These are phyloP conservation scores for Trichoderma polysporum DNA, from an alignment of 2,329 filamentous ascomycete genomes.

Conservation along the genomic window DNA sequence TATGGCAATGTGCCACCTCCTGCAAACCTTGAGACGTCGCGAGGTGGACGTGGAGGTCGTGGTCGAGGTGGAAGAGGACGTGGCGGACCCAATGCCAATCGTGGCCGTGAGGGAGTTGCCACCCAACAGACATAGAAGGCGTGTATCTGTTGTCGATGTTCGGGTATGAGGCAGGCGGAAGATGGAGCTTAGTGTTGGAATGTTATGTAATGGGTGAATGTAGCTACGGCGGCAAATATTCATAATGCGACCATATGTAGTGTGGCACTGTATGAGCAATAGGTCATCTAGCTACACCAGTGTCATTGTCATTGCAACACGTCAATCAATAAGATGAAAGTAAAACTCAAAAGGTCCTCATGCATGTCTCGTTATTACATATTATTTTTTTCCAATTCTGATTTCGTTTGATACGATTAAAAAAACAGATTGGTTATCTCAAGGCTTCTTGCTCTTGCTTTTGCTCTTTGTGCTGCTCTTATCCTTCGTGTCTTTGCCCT, in stretches of 20 bases:
- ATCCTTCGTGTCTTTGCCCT: conserved; percentile 24
- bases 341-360: not conserved
- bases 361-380: not conserved
- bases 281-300: not conserved
- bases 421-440: not conserved
- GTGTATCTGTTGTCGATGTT: not conserved
- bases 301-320: not conserved
- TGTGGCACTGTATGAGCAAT: not conserved
- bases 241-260: not conserved
- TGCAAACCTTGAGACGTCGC: conserved; percentile 49
- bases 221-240: not conserved
- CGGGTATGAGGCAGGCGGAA: not conserved
- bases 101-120: conserved; percentile 35
- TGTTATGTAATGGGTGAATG: not conserved
- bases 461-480: conserved; percentile 20
- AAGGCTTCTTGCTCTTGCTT: conserved; percentile 16
- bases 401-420: not conserved
- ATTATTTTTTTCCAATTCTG: not conserved
- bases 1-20: conserved; percentile 64
- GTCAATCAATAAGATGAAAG: not conserved
- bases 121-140: not conserved
- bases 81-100: conserved; percentile 33
- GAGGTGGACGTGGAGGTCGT: conserved; percentile 41
- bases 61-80: conserved; percentile 43
- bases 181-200: not conserved